Evolutionary conservation across 202 grass and related monocot species (phyloP).

Genomic region (Zizania palustris): DNA sequence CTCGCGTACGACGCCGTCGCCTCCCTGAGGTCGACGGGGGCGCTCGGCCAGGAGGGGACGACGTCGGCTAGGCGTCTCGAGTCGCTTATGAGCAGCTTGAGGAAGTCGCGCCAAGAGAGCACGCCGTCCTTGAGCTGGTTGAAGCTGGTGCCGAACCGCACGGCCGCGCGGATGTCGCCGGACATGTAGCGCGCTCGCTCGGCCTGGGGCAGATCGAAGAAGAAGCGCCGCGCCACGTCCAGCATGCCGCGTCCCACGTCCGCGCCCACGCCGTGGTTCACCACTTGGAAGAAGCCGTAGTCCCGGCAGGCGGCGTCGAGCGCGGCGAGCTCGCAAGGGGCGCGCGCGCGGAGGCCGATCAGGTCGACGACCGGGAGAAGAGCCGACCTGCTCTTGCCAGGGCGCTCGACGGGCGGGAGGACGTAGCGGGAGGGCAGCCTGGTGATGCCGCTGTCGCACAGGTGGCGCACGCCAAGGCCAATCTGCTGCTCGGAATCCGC

Average conservation of each 20-base stretch:
- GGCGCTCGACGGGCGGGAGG: conserved; percentile 56
- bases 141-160: conserved; percentile 81
- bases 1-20: conserved; percentile 43
- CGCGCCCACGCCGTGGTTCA: conserved; percentile 47
- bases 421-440: conserved; percentile 59
- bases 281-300: conserved; percentile 73
- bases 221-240: conserved; percentile 61
- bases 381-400: background rate
- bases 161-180: conserved; percentile 42
- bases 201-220: conserved; percentile 43
- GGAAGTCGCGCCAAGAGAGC: conserved; percentile 74
- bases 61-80: background rate
- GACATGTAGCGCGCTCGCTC: conserved; percentile 61
- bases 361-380: conserved; percentile 62
- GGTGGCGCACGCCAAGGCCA: conserved; percentile 57
- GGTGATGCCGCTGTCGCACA: conserved; percentile 62
- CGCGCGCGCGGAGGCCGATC: conserved; percentile 27
- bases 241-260: conserved; percentile 24
- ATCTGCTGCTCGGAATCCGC: conserved; percentile 26
- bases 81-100: conserved; percentile 62
- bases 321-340: conserved; percentile 12
- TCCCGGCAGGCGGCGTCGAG: conserved; percentile 61
- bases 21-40: conserved; percentile 56
- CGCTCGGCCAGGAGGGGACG: conserved; percentile 54
- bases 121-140: conserved; percentile 70